These are phyloP conservation scores for Ballota nigra DNA, from an alignment of 257 asterid genomes.

Conservation along the genomic window DNA sequence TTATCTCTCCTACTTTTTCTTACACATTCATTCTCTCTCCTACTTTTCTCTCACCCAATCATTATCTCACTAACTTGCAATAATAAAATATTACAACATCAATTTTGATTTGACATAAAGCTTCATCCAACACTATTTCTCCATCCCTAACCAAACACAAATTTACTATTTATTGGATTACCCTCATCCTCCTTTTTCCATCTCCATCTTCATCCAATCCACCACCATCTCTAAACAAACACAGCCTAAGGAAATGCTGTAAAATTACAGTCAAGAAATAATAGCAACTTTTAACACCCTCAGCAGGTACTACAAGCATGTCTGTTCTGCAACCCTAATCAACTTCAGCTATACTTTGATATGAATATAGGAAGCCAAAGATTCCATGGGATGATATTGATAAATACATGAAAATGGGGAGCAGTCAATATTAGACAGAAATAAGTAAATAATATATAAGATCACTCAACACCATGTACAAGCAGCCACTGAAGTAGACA, in stretches of 20 bases:
- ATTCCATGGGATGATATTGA: not conserved
- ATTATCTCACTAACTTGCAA: too few relatives aligned
- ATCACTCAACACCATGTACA: constrained; percentile 9
- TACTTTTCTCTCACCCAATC: too few relatives aligned
- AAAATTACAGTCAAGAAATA: not conserved
- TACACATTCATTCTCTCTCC: too few relatives aligned
- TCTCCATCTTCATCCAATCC: too few relatives aligned
- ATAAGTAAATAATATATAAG: not conserved
- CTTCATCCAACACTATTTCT: too few relatives aligned
- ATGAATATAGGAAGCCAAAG: not conserved
- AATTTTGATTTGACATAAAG: too few relatives aligned
- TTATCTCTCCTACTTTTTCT: too few relatives aligned
- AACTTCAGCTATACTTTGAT: constrained; percentile 7
- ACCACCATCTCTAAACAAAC: too few relatives aligned
- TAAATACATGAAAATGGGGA: constrained; percentile 16
- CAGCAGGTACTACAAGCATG: constrained; percentile 7
- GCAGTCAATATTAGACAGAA: not conserved
- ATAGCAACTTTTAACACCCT: constrained; percentile 9
- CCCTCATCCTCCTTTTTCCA: too few relatives aligned
- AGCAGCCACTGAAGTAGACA: constrained; percentile 14
- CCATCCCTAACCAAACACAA: too few relatives aligned
- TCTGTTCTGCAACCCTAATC: not conserved
- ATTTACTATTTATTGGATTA: too few relatives aligned
- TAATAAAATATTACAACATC: too few relatives aligned
- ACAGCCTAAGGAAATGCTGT: not conserved